Conservation (phyloP, 1,284 basidiomycete genomes). For the Polyporus tsugae region DNA sequence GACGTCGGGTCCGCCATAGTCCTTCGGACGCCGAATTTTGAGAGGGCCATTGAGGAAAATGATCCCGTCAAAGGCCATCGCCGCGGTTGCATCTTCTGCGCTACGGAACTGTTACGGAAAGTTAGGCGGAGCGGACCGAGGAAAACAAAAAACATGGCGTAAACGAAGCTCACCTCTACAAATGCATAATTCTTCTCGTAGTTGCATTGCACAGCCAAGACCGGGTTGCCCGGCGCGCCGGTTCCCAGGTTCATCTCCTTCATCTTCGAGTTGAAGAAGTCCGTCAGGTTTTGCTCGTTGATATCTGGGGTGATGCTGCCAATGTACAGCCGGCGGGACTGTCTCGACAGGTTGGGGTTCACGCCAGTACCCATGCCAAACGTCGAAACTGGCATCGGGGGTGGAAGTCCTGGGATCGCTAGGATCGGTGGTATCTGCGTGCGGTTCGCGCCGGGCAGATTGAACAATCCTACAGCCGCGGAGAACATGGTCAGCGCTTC, state of each 20-base stretch:
- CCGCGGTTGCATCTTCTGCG: slow-evolving; percentile 94
- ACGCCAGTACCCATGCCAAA: slow-evolving; percentile 87
- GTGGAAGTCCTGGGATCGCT: slow-evolving; percentile 78
- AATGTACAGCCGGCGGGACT: slow-evolving; percentile 94
- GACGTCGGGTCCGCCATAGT: slow-evolving; percentile 84
- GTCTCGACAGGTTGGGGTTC: slow-evolving; percentile 87
- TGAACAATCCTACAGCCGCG: slow-evolving; percentile 77
- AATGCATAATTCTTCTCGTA: slow-evolving; percentile 99
- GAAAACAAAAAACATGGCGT: not conserved
- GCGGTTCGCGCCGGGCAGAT: slow-evolving; percentile 90
- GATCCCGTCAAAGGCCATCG: slow-evolving; percentile 97
- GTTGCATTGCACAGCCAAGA: slow-evolving; percentile 93
- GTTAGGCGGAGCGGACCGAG: slow-evolving; percentile 24
- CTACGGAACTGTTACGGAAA: slow-evolving; percentile 84
- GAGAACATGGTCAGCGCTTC: slow-evolving; percentile 22
- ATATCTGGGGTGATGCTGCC: slow-evolving; percentile 94
- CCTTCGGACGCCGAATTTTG: slow-evolving; percentile 96
- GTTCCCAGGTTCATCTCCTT: slow-evolving; percentile 87
- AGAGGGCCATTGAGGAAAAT: slow-evolving; percentile 93
- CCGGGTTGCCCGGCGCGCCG: slow-evolving; percentile 88
- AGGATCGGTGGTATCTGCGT: slow-evolving; percentile 87
- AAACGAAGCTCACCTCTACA: slow-evolving; percentile 74
- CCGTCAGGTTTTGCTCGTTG: slow-evolving; percentile 88
- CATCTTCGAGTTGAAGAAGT: slow-evolving; percentile 98
- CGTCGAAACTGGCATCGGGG: slow-evolving; percentile 82